Conservation (phyloP, 179 eudicot species). For the Camellia oleifera region DNA sequence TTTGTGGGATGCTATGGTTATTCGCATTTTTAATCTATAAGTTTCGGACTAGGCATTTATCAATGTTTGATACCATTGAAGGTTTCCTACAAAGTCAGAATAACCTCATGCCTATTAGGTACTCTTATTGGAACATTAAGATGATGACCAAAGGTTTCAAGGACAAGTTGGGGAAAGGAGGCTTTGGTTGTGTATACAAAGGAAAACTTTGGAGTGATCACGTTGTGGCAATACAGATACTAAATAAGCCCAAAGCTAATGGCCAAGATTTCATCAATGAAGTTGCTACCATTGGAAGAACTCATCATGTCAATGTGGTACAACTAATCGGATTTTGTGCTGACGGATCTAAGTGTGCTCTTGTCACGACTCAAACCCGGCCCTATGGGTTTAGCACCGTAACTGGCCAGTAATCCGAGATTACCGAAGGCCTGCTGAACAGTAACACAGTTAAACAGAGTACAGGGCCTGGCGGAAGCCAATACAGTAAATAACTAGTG, state of each 20-base stretch:
- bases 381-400: no score
- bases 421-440: no score
- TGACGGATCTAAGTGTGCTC: background rate
- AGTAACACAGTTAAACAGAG: no score
- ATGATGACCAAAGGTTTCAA: background rate
- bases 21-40: background rate
- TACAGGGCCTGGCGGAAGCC: no score
- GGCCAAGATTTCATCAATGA: constrained; percentile 8
- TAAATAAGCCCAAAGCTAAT: background rate
- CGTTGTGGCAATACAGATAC: background rate
- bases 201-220: background rate
- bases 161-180: constrained; percentile 12
- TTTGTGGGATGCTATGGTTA: background rate
- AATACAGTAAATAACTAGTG: no score
- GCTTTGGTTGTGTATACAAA: constrained; percentile 11
- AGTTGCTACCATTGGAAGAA: background rate
- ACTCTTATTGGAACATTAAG: background rate
- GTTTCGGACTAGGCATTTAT: background rate
- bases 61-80: background rate
- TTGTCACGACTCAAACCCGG: background rate
- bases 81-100: background rate
- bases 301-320: constrained; percentile 7
- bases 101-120: constrained; percentile 5
- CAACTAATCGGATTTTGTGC: background rate
- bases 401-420: no score